A percentile compares a stretch with the other conserved stretches of the same genome.
These are phyloP conservation scores for Peronosclerospora sorghi DNA, from an alignment of 352 stramenopile species.

Conservation along the genomic window DNA sequence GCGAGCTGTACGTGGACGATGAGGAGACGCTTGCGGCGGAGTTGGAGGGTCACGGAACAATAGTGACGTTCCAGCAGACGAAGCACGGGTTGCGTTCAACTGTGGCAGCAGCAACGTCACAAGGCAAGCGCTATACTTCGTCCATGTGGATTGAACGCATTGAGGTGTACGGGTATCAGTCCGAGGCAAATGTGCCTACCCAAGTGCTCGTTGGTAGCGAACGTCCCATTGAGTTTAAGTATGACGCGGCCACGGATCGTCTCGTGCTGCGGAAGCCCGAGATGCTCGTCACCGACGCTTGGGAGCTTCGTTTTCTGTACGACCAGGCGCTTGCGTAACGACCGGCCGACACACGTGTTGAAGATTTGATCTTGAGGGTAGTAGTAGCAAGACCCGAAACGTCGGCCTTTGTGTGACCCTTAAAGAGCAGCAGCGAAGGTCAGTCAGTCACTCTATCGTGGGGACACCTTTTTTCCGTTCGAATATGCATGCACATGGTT, in stretches of 20 bases:
- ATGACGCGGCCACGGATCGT: conserved; percentile 44
- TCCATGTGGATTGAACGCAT: conserved; percentile 73
- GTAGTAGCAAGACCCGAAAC: too few relatives aligned
- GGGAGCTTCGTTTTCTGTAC: conserved; percentile 53
- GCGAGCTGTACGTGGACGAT: conserved; percentile 95
- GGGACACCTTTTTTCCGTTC: too few relatives aligned
- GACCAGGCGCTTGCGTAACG: conserved; percentile 20
- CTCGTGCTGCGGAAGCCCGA: conserved; percentile 82
- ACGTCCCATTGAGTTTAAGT: conserved; percentile 44
- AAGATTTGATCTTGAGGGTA: not conserved
- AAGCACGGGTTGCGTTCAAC: conserved; percentile 29
- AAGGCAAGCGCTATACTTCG: conserved; percentile 35
- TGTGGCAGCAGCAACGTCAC: conserved; percentile 10
- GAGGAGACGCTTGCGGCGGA: conserved; percentile 79
- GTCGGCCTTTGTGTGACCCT: too few relatives aligned
- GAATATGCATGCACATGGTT: too few relatives aligned
- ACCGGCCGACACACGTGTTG: not conserved
- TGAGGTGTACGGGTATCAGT: conserved; percentile 60
- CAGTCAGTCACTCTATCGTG: too few relatives aligned
- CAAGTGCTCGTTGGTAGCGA: conserved; percentile 33
- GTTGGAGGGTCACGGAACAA: conserved; percentile 33
- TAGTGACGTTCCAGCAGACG: conserved; percentile 31
- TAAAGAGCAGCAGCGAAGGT: too few relatives aligned
- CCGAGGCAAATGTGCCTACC: conserved; percentile 29
- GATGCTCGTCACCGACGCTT: conserved; percentile 55